Evolutionary conservation across 176 grass and related monocot species (phyloP).

Genomic region (Avena sativa): DNA sequence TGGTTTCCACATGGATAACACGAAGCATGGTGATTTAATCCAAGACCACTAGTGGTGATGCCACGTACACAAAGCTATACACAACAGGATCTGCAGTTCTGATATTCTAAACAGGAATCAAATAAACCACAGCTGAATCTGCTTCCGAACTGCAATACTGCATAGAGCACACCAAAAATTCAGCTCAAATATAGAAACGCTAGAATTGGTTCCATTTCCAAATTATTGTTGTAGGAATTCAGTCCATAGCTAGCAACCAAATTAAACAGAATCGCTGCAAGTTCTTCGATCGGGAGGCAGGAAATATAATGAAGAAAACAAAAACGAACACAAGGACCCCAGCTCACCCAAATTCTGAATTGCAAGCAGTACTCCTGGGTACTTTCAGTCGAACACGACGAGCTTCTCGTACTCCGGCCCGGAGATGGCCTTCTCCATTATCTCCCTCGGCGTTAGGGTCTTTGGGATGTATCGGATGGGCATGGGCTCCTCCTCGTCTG

Average conservation of each 20-base stretch:
- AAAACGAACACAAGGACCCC: not conserved
- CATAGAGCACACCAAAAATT: not conserved
- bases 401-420: slow-evolving; percentile 66
- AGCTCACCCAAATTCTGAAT: not conserved
- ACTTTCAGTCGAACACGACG: slow-evolving; percentile 56
- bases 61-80: not conserved
- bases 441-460: slow-evolving; percentile 26
- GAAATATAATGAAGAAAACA: not conserved
- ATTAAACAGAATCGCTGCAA: not conserved
- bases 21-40: not conserved
- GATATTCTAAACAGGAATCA: not conserved
- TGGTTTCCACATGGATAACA: not conserved
- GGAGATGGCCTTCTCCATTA: slow-evolving; percentile 73
- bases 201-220: not conserved
- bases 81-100: not conserved
- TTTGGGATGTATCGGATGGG: slow-evolving; percentile 39
- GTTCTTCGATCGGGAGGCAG: not conserved
- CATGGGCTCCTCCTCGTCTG: slow-evolving; percentile 37
- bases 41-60: not conserved
- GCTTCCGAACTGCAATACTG: not conserved
- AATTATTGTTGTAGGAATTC: not conserved
- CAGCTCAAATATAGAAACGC: not conserved
- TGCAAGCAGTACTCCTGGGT: not conserved
- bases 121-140: no score
- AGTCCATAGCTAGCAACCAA: not conserved